phyloP scores from a whole-genome alignment of 1,284 basidiomycete species.

The Pisolithus thermaeus region DNA sequence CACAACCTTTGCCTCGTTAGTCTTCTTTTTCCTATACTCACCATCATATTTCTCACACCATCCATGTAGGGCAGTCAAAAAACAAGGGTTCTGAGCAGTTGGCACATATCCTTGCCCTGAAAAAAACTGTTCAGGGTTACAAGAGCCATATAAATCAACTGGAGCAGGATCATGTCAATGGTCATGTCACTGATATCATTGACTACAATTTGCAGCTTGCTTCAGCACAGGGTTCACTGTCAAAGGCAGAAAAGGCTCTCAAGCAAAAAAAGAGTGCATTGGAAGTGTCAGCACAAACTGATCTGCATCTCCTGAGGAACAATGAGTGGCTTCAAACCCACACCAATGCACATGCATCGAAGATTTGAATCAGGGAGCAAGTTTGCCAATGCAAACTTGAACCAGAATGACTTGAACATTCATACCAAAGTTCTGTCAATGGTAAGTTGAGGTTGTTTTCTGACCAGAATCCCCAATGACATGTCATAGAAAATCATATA shows the following conservation, averaged over 20 bases:
- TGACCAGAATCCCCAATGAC: neutral
- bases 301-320: too few species aligned
- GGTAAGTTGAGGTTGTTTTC: conserved; percentile 4
- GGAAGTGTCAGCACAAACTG: too few species aligned
- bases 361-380: conserved; percentile 9
- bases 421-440: conserved; percentile 9
- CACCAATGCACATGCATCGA: too few species aligned
- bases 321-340: too few species aligned
- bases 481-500: conserved; percentile 2
- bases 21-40: neutral
- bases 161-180: neutral
- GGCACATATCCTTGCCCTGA: neutral
- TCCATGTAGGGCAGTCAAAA: neutral
- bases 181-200: neutral
- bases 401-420: conserved; percentile 15
- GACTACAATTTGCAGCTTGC: neutral
- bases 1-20: neutral
- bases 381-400: conserved; percentile 21
- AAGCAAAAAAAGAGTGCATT: too few species aligned
- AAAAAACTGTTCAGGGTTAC: conserved; percentile 9
- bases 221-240: neutral
- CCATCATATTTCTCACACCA: neutral
- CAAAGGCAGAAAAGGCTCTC: too few species aligned
- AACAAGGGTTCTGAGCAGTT: neutral
- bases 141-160: neutral